These are phyloP conservation scores for Dothideomycetes sp. DNA, from an alignment of 2,329 filamentous ascomycete species.

Conservation along the genomic window DNA sequence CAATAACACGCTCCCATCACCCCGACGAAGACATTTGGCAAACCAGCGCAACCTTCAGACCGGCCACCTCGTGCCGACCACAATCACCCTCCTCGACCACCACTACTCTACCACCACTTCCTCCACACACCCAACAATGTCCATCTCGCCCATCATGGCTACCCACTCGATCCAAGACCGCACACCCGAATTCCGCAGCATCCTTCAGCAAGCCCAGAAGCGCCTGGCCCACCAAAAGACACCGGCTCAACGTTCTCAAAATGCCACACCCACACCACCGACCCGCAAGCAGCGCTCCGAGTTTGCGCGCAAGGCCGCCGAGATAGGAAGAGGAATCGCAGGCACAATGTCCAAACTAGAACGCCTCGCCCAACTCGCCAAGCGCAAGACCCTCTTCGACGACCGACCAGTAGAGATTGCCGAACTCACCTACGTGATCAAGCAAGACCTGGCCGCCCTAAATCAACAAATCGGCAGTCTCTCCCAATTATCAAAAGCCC, in stretches of 20 bases:
- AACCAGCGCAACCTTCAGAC: no score
- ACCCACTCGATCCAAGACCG: conserved; percentile 82
- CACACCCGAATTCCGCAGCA: conserved; percentile 87
- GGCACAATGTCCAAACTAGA: conserved; percentile 92
- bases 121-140: conserved; percentile 1
- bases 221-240: conserved; percentile 60
- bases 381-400: conserved; percentile 92
- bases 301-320: conserved; percentile 82
- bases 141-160: conserved; percentile 13
- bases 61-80: no score
- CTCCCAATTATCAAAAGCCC: conserved; percentile 65
- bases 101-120: no score
- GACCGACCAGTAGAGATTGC: conserved; percentile 95
- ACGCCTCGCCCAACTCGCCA: conserved; percentile 86
- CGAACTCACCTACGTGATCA: conserved; percentile 94
- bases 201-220: conserved; percentile 69
- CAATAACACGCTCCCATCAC: no score
- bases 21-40: no score
- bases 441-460: conserved; percentile 78
- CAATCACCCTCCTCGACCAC: no score
- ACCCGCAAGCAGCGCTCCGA: conserved; percentile 55
- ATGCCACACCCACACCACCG: conserved; percentile 48
- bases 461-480: conserved; percentile 82
- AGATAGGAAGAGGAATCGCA: conserved; percentile 84
- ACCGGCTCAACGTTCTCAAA: conserved; percentile 61